phyloP scores from a whole-genome alignment of 1,284 basidiomycete species.

The Coriolopsis trogii region DNA sequence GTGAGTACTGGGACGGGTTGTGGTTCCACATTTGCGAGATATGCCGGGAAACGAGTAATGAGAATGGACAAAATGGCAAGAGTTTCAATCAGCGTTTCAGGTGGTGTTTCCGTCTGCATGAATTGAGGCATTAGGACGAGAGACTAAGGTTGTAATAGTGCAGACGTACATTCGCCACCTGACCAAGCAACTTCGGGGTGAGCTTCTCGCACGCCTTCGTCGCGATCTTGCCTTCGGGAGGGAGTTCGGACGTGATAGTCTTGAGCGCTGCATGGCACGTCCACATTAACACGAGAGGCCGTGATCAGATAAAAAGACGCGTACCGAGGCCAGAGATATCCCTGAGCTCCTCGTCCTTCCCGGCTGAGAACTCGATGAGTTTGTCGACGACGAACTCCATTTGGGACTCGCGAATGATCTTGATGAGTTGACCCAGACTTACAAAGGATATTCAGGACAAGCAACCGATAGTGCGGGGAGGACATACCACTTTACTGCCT shows the following conservation, averaged over 20 bases:
- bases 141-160: neutral
- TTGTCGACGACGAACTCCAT: constrained; percentile 88
- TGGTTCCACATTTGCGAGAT: constrained; percentile 61
- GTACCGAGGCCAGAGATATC: constrained; percentile 93
- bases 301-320: constrained; percentile 28
- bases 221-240: constrained; percentile 78
- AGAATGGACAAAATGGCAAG: constrained; percentile 92
- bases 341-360: constrained; percentile 87
- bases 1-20: constrained; percentile 74
- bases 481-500: constrained; percentile 89
- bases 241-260: constrained; percentile 90
- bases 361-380: constrained; percentile 82
- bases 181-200: constrained; percentile 80
- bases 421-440: constrained; percentile 86
- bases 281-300: constrained; percentile 1
- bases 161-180: constrained; percentile 71
- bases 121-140: neutral
- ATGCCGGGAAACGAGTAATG: constrained; percentile 82
- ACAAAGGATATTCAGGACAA: constrained; percentile 1
- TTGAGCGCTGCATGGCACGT: constrained; percentile 72
- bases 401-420: constrained; percentile 80
- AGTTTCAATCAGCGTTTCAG: constrained; percentile 87
- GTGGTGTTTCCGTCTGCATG: constrained; percentile 66
- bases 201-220: constrained; percentile 83
- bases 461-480: neutral